These are phyloP conservation scores for Striga hermonthica DNA, from an alignment of 305 asterid species.

Conservation along the genomic window DNA sequence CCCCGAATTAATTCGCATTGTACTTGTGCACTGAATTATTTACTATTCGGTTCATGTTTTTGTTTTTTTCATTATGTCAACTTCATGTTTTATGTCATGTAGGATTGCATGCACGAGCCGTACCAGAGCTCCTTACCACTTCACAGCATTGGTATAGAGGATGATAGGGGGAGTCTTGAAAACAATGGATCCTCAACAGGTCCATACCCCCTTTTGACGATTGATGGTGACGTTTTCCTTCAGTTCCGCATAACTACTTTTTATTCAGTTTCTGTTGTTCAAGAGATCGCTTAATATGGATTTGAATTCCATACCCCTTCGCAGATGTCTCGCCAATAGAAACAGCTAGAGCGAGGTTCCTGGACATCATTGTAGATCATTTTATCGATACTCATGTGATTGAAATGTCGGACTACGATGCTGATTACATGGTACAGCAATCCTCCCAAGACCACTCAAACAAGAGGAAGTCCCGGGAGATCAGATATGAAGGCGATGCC, in stretches of 20 bases:
- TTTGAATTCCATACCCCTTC: conserved; percentile 29
- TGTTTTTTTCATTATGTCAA: conserved; percentile 7
- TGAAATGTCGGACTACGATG: conserved; percentile 62
- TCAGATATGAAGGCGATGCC: conserved; percentile 79
- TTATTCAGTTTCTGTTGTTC: conserved; percentile 17
- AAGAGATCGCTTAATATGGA: conserved; percentile 28
- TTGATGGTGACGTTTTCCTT: conserved; percentile 58
- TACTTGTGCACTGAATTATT: no score
- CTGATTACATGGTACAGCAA: conserved; percentile 68
- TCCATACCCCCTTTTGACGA: conserved; percentile 56
- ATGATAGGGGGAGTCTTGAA: conserved; percentile 73
- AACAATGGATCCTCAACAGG: conserved; percentile 64
- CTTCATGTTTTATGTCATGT: conserved; percentile 29
- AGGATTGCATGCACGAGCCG: conserved; percentile 88
- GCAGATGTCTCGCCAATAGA: conserved; percentile 90
- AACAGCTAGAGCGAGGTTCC: conserved; percentile 82
- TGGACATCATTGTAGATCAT: conserved; percentile 73
- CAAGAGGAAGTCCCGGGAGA: conserved; percentile 78
- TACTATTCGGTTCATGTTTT: not conserved
- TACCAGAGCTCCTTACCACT: conserved; percentile 68
- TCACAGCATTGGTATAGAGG: conserved; percentile 72
- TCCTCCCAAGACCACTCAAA: conserved; percentile 62
- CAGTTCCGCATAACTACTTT: conserved; percentile 11
- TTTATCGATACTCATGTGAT: conserved; percentile 64
- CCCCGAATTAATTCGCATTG: no score